Percentiles rank a stretch among this genome's conserved stretches.
These are phyloP conservation scores for Favolaschia claudopus DNA, from an alignment of 768 basidiomycete genomes.

Conservation along the genomic window DNA sequence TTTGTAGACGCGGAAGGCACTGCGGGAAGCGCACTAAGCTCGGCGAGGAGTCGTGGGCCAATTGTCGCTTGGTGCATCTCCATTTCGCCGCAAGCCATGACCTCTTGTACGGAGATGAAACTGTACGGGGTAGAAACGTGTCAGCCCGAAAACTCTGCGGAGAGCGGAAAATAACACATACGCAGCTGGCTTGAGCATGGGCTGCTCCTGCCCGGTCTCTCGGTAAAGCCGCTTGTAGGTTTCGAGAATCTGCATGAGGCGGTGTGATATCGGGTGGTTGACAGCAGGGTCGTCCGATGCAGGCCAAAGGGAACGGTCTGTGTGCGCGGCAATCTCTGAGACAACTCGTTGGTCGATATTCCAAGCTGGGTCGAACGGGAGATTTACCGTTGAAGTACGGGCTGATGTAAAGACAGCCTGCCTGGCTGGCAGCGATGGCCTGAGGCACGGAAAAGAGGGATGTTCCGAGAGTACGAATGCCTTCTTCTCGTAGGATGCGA, in stretches of 20 bases:
- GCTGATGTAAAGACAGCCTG: constrained; percentile 51
- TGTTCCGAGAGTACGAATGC: constrained; percentile 56
- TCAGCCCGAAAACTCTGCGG: too few relatives aligned
- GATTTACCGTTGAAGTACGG: constrained; percentile 55
- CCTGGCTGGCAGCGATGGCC: constrained; percentile 54
- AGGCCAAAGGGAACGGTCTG: constrained; percentile 39
- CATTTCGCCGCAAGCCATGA: constrained; percentile 28
- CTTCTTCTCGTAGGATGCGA: constrained; percentile 43
- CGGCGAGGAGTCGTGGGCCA: constrained; percentile 13
- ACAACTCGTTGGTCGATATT: background rate
- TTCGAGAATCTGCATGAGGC: constrained; percentile 34
- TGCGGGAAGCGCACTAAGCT: constrained; percentile 17
- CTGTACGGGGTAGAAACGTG: too few relatives aligned
- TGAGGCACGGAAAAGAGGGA: constrained; percentile 54
- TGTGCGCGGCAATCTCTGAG: constrained; percentile 45
- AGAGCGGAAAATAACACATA: background rate
- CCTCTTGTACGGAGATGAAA: constrained; percentile 22
- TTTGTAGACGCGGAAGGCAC: constrained; percentile 1
- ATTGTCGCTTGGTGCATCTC: constrained; percentile 22
- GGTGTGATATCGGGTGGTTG: constrained; percentile 42
- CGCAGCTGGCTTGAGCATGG: constrained; percentile 32
- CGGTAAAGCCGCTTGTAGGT: constrained; percentile 40
- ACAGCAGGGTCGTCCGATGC: constrained; percentile 39
- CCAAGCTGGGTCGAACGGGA: constrained; percentile 3
- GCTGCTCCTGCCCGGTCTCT: constrained; percentile 42